These are phyloP conservation scores for Diaporthe sp. DNA, from an alignment of 2,329 filamentous ascomycete species.

Conservation along the genomic window DNA sequence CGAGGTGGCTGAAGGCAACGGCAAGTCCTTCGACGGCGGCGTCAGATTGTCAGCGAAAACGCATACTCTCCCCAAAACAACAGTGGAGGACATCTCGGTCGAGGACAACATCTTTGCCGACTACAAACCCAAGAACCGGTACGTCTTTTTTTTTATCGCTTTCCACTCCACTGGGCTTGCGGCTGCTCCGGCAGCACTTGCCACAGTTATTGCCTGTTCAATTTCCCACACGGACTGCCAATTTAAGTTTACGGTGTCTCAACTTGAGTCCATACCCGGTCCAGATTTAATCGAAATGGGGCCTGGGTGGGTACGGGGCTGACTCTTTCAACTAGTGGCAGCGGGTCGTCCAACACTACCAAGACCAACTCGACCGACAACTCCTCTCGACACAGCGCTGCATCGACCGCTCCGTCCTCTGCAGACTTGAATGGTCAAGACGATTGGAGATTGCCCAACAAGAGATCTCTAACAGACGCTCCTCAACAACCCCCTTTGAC, in stretches of 20 bases:
- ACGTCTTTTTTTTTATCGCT: constrained; percentile 48
- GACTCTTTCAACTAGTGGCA: constrained; percentile 61
- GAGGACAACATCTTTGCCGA: constrained; percentile 71
- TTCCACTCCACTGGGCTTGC: constrained; percentile 34
- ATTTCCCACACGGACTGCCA: constrained; percentile 39
- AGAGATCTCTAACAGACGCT: constrained; percentile 55
- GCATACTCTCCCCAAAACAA: constrained; percentile 54
- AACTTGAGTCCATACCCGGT: constrained; percentile 40
- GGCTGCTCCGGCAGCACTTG: constrained; percentile 30
- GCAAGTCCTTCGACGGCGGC: constrained; percentile 65
- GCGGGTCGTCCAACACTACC: constrained; percentile 72
- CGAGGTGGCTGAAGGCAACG: constrained; percentile 52
- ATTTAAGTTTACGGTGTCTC: constrained; percentile 40
- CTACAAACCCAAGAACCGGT: constrained; percentile 67
- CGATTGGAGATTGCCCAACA: constrained; percentile 53
- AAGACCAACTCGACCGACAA: constrained; percentile 71
- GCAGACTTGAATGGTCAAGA: constrained; percentile 59
- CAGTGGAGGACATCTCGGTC: constrained; percentile 52
- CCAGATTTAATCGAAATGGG: constrained; percentile 39
- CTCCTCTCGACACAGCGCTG: constrained; percentile 72
- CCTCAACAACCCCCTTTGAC: constrained; percentile 56
- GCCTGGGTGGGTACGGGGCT: constrained; percentile 48
- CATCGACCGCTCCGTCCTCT: constrained; percentile 72
- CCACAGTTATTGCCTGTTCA: constrained; percentile 28
- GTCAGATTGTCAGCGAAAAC: constrained; percentile 56